These are phyloP conservation scores for Cercospora zeae-maydis DNA, from an alignment of 2,329 filamentous ascomycete genomes.

Conservation along the genomic window DNA sequence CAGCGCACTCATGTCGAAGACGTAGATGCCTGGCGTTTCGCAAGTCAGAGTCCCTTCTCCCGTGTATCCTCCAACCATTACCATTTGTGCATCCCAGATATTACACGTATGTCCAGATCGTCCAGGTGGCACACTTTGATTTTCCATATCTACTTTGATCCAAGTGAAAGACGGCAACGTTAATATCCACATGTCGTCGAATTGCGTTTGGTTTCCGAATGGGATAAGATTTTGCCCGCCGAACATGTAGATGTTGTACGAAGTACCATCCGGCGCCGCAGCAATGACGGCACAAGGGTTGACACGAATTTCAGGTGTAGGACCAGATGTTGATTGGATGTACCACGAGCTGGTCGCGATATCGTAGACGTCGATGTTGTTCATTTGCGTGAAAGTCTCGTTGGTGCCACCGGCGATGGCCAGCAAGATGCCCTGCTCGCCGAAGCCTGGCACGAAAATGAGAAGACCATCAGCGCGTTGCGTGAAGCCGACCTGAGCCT, in stretches of 20 bases:
- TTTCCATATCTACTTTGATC: conserved; percentile 60
- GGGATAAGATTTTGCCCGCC: conserved; percentile 71
- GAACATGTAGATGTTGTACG: conserved; percentile 75
- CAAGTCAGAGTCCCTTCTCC: conserved; percentile 56
- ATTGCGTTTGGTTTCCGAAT: conserved; percentile 56
- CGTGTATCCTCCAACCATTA: conserved; percentile 69
- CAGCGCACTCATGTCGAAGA: conserved; percentile 70
- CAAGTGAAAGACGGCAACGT: conserved; percentile 78
- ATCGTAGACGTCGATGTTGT: conserved; percentile 75
- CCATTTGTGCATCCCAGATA: conserved; percentile 75
- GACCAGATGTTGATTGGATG: conserved; percentile 63
- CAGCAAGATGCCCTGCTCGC: conserved; percentile 69
- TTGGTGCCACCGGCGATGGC: conserved; percentile 72
- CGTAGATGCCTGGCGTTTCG: conserved; percentile 66
- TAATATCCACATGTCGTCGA: conserved; percentile 74
- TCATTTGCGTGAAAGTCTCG: conserved; percentile 60
- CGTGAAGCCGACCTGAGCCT: conserved; percentile 63
- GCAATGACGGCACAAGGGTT: conserved; percentile 71
- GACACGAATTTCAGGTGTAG: conserved; percentile 56
- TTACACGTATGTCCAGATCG: conserved; percentile 74
- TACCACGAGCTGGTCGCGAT: conserved; percentile 68
- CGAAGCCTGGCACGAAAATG: conserved; percentile 73
- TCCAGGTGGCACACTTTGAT: conserved; percentile 50
- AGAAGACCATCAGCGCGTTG: conserved; percentile 70
- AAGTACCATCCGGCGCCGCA: conserved; percentile 60